Evolutionary conservation across 768 basidiomycete genomes (phyloP), one percentile per base, ranked within the genome.

Genomic region (Exidia glandulosa): DNA sequence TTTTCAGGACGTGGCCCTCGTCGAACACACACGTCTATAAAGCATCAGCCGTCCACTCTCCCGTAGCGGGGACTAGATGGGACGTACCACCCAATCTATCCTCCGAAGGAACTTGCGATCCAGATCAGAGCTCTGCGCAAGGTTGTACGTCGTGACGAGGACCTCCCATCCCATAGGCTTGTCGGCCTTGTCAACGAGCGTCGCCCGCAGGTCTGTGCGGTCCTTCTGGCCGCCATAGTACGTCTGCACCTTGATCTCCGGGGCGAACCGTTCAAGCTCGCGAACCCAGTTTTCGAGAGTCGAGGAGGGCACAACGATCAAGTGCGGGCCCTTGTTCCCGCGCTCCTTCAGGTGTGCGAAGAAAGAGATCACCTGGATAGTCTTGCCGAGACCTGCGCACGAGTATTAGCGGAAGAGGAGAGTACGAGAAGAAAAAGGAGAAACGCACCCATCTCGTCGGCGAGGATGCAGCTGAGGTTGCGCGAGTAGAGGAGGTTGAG

Each of bases 271-370:
- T 29, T 84, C 81, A 68, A 99, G 98, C 73, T 99, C 96, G 64
- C 96, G 82, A 71, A 92, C 89, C 96, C 96, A 99, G 67, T 99
- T 99, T 72, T 99, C 96, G 29, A 98, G 76, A 0, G 94, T 97
- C 3, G 95, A 98, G 3, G 95, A 97, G 87, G 96, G 96, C 10
- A 99, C 96, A 65, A 98, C 84, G 57, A 99, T 80, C 31, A 98
- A 83, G 74, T 97, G 93, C 14, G 94, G 94, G 0, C 94, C 95
- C 59, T 77, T 79, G 58, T 78, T 80, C 19, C 87, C 88, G 56
- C 76, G 79, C 66, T 92, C 89, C 69, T 89, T 90, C 57, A 98
- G 78, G 66, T 89, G 80, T 3, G 94, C 90, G 62, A 98, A 82
- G 76, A 99, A 96, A 59, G 94, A 89, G 70, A 99, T 99, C 59